Percentiles rank a stretch among this genome's conserved stretches.
phyloP scores from a whole-genome alignment of 2,329 filamentous ascomycete genomes.

The Arthrocladium fulminans region DNA sequence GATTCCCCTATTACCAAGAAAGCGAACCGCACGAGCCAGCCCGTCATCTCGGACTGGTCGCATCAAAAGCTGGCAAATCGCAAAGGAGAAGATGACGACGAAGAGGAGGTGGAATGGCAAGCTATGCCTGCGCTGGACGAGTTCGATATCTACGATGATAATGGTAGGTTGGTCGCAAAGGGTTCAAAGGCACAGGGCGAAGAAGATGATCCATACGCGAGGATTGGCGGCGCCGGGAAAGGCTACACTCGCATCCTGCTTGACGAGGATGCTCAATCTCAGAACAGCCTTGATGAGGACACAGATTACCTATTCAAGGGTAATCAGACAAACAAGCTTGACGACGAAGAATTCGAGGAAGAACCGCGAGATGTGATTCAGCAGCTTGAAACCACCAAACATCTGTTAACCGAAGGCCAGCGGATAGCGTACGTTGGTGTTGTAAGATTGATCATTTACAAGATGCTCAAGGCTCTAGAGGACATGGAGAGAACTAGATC shows the following conservation, averaged over 20 bases:
- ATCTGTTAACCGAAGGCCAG: conserved; percentile 88
- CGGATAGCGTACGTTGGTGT: conserved; percentile 92
- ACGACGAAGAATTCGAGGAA: conserved; percentile 60
- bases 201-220: conserved; percentile 49
- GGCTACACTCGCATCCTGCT: conserved; percentile 92
- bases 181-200: conserved; percentile 64
- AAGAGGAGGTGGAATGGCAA: conserved; percentile 67
- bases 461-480: conserved; percentile 64
- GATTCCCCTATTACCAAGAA: conserved; percentile 25
- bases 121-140: conserved; percentile 87
- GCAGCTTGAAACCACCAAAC: conserved; percentile 93
- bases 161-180: conserved; percentile 74
- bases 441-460: conserved; percentile 68
- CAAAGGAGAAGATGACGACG: conserved; percentile 40
- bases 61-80: conserved; percentile 66
- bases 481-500: conserved; percentile 53
- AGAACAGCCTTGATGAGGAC: conserved; percentile 94
- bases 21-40: conserved; percentile 35
- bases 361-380: conserved; percentile 76
- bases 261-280: conserved; percentile 88
- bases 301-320: conserved; percentile 92
- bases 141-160: conserved; percentile 93
- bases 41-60: conserved; percentile 69
- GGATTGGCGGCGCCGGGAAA: conserved; percentile 72
- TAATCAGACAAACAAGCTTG: conserved; percentile 30